Evolutionary conservation across 1,284 basidiomycete species (phyloP), one percentile per base, ranked within the genome.

Genomic region (Fomes fomentarius): DNA sequence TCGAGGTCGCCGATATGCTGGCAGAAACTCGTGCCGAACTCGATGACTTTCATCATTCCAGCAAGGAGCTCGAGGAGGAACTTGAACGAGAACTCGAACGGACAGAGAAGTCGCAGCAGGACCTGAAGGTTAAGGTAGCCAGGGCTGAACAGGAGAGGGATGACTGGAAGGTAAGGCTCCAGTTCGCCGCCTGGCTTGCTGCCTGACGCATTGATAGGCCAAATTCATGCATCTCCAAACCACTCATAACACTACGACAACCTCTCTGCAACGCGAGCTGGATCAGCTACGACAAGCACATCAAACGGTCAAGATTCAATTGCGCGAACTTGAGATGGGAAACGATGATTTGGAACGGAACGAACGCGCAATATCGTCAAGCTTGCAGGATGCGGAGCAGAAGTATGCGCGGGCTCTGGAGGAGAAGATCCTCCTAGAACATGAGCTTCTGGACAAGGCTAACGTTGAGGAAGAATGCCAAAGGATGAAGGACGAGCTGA

Each of bases 351-450:
- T 98, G 56, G 95, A 98, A 71, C 78, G 93, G 61, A 95, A 90
- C 69, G 94, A 96, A 67, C 84, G 94, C 21, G 94, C 94, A 48
- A 93, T 96, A 26, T 87, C 90, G 2, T 96, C 94, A 30, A 96
- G 93, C 62, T 76, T 98, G 54, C 87, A 90, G 1, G 97, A 99
- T 71, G 81, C 94, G 67, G 96, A 99, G 75, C 79, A 83, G 59
- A 94, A 90, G 69, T 98, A 98, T 75, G 88, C 94, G 61, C 84
- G 87, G 56, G 91, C 91, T 1, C 79, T 99, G 46, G 97, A 99
- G 72, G 93, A 98, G 75, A 98, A 98, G 73, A 98, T 97, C 44
- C 74, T 99, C 40, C 80, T 99, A 30, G 97, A 99, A 71, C 94
- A 98, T 64, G 97, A 99, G 69, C 77, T 99, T n/a, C 76, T 98